Conservation (phyloP, 495 filamentous ascomycete species). For the Penicillium silybi region DNA sequence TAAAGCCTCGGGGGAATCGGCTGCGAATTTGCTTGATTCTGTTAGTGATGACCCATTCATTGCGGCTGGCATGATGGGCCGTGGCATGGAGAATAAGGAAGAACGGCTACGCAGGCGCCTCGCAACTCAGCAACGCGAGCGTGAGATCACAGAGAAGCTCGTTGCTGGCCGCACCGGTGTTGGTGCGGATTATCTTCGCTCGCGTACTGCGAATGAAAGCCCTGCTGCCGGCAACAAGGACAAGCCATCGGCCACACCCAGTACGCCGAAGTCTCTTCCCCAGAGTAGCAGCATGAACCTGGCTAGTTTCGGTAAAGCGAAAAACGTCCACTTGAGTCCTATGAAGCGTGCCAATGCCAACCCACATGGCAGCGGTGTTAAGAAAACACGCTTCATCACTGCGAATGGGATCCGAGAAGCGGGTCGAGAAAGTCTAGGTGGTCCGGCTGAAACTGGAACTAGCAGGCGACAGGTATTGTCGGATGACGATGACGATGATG, state of each 20-base stretch:
- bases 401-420: slow-evolving; percentile 72
- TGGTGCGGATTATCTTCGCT: slow-evolving; percentile 74
- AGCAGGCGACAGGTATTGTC: slow-evolving; percentile 25
- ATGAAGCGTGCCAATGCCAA: slow-evolving; percentile 51
- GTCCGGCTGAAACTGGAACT: slow-evolving; percentile 31
- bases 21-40: slow-evolving; percentile 66
- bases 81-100: slow-evolving; percentile 52
- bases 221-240: slow-evolving; percentile 7
- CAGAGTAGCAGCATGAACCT: slow-evolving; percentile 22
- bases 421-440: slow-evolving; percentile 68
- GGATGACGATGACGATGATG: slow-evolving; percentile 47
- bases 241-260: slow-evolving; percentile 1
- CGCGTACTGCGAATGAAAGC: slow-evolving; percentile 25
- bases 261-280: slow-evolving; percentile 7
- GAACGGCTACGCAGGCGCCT: slow-evolving; percentile 67
- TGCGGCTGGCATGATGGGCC: slow-evolving; percentile 43
- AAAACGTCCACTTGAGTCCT: slow-evolving; percentile 63
- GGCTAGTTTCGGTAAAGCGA: slow-evolving; percentile 31
- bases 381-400: slow-evolving; percentile 82
- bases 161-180: slow-evolving; percentile 54
- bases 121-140: slow-evolving; percentile 70
- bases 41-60: slow-evolving; percentile 51
- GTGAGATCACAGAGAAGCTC: slow-evolving; percentile 72
- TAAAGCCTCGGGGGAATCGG: slow-evolving; percentile 36
- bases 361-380: slow-evolving; percentile 41